Conservation (phyloP, 345 rosid genomes). For the Erodium maritimum region DNA sequence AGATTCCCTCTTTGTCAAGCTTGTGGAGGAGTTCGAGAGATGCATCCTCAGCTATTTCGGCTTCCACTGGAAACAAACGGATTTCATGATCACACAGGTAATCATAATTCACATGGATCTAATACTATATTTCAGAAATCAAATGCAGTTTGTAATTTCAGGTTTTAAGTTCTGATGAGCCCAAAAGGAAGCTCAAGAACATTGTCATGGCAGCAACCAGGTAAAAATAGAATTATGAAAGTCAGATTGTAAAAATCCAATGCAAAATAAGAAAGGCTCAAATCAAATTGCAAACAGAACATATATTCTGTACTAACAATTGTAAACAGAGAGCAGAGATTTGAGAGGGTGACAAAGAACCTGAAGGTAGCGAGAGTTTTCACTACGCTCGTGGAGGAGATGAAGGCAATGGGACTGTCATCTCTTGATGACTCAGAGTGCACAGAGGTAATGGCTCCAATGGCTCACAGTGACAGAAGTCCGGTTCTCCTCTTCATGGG, state of each 20-base stretch:
- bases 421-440: conserved; percentile 42
- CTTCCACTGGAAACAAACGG: conserved; percentile 69
- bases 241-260: too few species aligned
- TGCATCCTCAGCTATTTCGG: conserved; percentile 89
- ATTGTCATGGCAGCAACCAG: neutral
- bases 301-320: neutral
- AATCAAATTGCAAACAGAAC: neutral
- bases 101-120: neutral
- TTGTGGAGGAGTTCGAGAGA: conserved; percentile 87
- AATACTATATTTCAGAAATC: neutral
- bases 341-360: conserved; percentile 65
- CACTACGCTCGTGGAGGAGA: conserved; percentile 68
- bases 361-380: conserved; percentile 73
- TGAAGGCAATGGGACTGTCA: conserved; percentile 73
- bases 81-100: conserved; percentile 15
- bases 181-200: neutral
- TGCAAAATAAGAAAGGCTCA: neutral
- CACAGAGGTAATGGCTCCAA: conserved; percentile 84
- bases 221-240: too few species aligned
- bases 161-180: neutral
- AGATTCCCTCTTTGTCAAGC: conserved; percentile 65
- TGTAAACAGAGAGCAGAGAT: conserved; percentile 58
- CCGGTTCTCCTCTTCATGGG: conserved; percentile 91
- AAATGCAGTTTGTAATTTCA: conserved; percentile 2
- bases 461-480: conserved; percentile 72